Percentiles rank a stretch among this genome's conserved stretches.
phyloP scores from a whole-genome alignment of 257 asterid species.

The Phtheirospermum japonicum region DNA sequence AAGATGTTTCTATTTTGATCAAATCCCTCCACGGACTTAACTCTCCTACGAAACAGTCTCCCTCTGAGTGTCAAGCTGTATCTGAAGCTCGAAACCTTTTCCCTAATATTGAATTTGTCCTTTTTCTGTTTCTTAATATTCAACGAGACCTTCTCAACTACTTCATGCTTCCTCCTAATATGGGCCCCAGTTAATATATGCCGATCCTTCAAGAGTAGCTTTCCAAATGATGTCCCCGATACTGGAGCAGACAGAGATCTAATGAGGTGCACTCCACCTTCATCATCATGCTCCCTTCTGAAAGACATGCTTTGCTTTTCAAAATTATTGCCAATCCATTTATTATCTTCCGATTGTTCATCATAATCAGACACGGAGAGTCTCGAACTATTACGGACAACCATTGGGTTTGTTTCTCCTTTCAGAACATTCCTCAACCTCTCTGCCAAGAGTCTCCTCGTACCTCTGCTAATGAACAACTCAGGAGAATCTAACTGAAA shows the following conservation, averaged over 20 bases:
- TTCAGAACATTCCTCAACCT: constrained; percentile 70
- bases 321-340: constrained; percentile 37
- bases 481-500: constrained; percentile 65
- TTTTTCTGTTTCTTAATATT: constrained; percentile 60
- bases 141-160: constrained; percentile 52
- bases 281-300: constrained; percentile 53
- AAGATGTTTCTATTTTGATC: constrained; percentile 35
- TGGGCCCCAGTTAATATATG: constrained; percentile 72
- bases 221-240: constrained; percentile 78
- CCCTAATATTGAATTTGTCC: constrained; percentile 75
- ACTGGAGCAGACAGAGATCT: constrained; percentile 95
- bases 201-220: constrained; percentile 89
- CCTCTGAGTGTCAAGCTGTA: constrained; percentile 76
- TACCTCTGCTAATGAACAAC: constrained; percentile 52
- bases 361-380: constrained; percentile 38
- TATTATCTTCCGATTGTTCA: constrained; percentile 37
- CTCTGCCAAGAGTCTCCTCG: constrained; percentile 73
- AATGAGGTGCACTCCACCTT: constrained; percentile 45
- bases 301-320: constrained; percentile 57
- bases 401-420: constrained; percentile 49
- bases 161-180: constrained; percentile 81
- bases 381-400: constrained; percentile 45
- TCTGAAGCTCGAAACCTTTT: constrained; percentile 79
- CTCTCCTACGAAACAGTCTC: constrained; percentile 74
- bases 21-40: constrained; percentile 47